Evolutionary conservation across 2,329 filamentous ascomycete genomes (phyloP), one percentile per base, ranked within the genome.

Genomic region (Alternaria sp.): DNA sequence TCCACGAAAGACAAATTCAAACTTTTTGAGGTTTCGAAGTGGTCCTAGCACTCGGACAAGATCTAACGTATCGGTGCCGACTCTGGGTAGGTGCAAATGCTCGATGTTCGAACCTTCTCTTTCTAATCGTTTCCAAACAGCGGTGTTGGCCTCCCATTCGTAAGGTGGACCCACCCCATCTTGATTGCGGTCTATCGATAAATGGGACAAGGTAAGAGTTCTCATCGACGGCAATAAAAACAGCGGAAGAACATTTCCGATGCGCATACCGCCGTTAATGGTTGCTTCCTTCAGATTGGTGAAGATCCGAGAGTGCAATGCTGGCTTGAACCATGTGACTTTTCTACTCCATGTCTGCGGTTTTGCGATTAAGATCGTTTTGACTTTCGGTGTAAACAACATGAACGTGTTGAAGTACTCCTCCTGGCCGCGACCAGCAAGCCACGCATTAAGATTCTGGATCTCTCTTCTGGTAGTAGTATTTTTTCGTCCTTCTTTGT

Each of bases 71-170:
- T 28, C 39, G n/a, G 11, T 28, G 14, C 21, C 24, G 13, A 40
- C 44, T 5, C 28, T 13, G 9, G 24, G n/a, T 13, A 60, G 5
- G 14, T 36, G 11, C 13, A 60, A 51, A 13, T 49, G 21, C 29
- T 60, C 48, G 8, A 60, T 8, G 24, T n/a, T 28, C 9, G 57
- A 60, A 7, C 42, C 48, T 34, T 53, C n/a, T 48, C 34, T 42
- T 9, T 41, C 28, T 11, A 60, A 29, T 56, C 41, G 29, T 41
- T n/a, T 11, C 7, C 28, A 52, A 6, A 23, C 11, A 17, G 28
- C 37, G 5, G 39, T 33, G 26, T 50, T 26, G 3, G 23, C 21
- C 8, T 39, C 10, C 51, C 33, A 44, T 34, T 55, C 37, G 31
- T 39, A 31, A 3, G 6, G 28, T 26, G n/a, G 17, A 28, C 24